Conservation (phyloP, 345 rosid genomes). For the Salix viminalis region DNA sequence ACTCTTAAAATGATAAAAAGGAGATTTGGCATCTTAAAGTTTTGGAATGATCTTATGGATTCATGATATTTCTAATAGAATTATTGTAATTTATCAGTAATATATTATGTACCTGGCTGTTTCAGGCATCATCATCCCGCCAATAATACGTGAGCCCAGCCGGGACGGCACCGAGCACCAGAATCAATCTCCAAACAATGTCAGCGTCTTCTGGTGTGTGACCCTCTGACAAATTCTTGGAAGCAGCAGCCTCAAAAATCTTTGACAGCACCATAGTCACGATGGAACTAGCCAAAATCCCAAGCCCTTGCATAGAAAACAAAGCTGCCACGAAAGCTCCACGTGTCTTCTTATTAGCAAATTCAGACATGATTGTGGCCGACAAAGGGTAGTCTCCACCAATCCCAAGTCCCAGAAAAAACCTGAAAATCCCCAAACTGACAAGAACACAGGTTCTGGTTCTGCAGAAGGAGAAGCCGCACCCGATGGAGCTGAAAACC, state of each 20-base stretch:
- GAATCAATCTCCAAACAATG: constrained; percentile 64
- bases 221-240: neutral
- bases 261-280: constrained; percentile 46
- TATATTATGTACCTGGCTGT: constrained; percentile 51
- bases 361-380: constrained; percentile 80
- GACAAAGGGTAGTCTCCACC: constrained; percentile 82
- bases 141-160: constrained; percentile 74
- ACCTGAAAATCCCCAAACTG: constrained; percentile 58
- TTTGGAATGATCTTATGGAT: no score
- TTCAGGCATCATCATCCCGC: constrained; percentile 85
- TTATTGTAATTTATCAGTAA: neutral
- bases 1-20: no score
- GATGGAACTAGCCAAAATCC: constrained; percentile 52
- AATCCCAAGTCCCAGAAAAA: constrained; percentile 61
- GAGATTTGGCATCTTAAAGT: no score
- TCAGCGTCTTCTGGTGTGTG: constrained; percentile 50
- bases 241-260: constrained; percentile 23
- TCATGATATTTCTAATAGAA: no score
- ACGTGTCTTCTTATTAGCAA: constrained; percentile 66
- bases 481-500: constrained; percentile 53
- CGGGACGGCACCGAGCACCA: constrained; percentile 71
- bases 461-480: constrained; percentile 62
- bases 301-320: constrained; percentile 74
- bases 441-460: constrained; percentile 46
- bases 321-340: constrained; percentile 69